phyloP scores from a whole-genome alignment of 2,329 filamentous ascomycete species.

The Whalleya microplaca region DNA sequence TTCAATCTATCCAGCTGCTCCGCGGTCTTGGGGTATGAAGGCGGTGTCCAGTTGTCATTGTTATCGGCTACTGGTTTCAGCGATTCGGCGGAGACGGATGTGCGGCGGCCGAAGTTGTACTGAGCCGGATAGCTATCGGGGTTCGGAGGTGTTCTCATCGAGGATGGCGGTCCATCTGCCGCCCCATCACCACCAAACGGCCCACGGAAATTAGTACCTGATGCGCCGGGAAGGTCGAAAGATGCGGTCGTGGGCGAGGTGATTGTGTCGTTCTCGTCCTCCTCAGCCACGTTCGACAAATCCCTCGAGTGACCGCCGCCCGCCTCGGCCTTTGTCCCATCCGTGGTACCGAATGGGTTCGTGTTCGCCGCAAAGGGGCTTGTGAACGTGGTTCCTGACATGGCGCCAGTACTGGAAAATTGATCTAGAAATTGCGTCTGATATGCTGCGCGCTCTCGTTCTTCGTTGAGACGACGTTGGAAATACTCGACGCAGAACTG shows the following conservation, averaged over 20 bases:
- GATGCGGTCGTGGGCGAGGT: slow-evolving; percentile 72
- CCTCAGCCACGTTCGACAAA: slow-evolving; percentile 70
- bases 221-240: slow-evolving; percentile 50
- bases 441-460: slow-evolving; percentile 66
- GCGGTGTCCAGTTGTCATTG: slow-evolving; percentile 89
- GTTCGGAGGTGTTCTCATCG: slow-evolving; percentile 53
- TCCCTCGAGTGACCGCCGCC: slow-evolving; percentile 46
- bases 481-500: slow-evolving; percentile 75
- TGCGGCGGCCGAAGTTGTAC: slow-evolving; percentile 91
- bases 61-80: slow-evolving; percentile 84
- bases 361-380: slow-evolving; percentile 69
- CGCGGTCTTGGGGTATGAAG: slow-evolving; percentile 77
- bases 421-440: slow-evolving; percentile 33
- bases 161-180: slow-evolving; percentile 49
- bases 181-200: slow-evolving; percentile 57
- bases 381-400: slow-evolving; percentile 78
- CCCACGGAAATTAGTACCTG: slow-evolving; percentile 51
- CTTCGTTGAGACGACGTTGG: slow-evolving; percentile 64
- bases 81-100: slow-evolving; percentile 95
- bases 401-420: slow-evolving; percentile 43
- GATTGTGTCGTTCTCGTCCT: slow-evolving; percentile 78
- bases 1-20: slow-evolving; percentile 83
- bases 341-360: slow-evolving; percentile 72
- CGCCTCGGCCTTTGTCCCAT: slow-evolving; percentile 46
- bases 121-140: slow-evolving; percentile 81